Conservation (phyloP, 768 basidiomycete species). For the Leccinum boreale region DNA sequence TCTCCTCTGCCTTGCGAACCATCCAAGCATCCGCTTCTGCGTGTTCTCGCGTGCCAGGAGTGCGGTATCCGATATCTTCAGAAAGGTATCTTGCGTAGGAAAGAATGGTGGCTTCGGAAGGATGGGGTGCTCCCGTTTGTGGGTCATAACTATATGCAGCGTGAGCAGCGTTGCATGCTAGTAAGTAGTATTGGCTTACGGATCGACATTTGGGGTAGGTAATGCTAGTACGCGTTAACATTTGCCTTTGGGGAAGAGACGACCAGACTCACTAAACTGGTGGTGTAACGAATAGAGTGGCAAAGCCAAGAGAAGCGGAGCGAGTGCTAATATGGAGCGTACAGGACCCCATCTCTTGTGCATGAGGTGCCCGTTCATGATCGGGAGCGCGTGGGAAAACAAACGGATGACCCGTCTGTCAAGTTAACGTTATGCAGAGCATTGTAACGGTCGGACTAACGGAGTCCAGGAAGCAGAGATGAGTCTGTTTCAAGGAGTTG, state of each 20-base stretch:
- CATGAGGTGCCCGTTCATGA: slow-evolving; percentile 28
- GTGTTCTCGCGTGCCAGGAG: slow-evolving; percentile 88
- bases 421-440: too few relatives aligned
- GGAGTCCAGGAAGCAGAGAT: too few relatives aligned
- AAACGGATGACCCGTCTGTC: too few relatives aligned
- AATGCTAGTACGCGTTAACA: slow-evolving; percentile 40
- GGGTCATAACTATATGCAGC: slow-evolving; percentile 38
- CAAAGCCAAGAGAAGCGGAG: slow-evolving; percentile 51
- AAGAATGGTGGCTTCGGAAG: slow-evolving; percentile 70
- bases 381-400: background rate
- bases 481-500: too few relatives aligned
- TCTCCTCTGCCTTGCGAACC: slow-evolving; percentile 40
- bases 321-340: slow-evolving; percentile 52
- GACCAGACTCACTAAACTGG: slow-evolving; percentile 43
- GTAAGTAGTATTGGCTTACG: slow-evolving; percentile 36
- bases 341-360: slow-evolving; percentile 50
- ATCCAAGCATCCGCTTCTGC: slow-evolving; percentile 83
- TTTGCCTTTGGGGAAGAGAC: background rate
- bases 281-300: slow-evolving; percentile 47
- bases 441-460: too few relatives aligned
- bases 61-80: slow-evolving; percentile 87
- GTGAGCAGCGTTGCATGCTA: background rate
- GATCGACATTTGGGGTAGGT: slow-evolving; percentile 50
- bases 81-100: slow-evolving; percentile 64
- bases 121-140: slow-evolving; percentile 57